Percentiles rank a stretch among this genome's conserved stretches.
phyloP scores from a whole-genome alignment of 495 filamentous ascomycete genomes.

The Penicillium verhagenii region DNA sequence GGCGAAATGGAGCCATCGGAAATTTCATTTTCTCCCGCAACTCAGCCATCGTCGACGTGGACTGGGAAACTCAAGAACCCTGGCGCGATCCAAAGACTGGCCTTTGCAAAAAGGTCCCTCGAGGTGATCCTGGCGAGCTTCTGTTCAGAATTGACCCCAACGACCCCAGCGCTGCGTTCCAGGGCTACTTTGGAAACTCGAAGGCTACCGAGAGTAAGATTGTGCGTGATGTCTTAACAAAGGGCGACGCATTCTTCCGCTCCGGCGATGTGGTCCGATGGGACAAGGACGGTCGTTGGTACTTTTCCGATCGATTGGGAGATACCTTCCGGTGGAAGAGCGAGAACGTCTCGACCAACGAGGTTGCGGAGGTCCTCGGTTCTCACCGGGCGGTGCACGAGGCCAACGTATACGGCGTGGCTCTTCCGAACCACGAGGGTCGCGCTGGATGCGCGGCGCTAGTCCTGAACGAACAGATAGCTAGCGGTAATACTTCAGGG shows the following conservation, averaged over 20 bases:
- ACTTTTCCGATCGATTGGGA: conserved; percentile 86
- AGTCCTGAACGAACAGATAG: conserved; percentile 48
- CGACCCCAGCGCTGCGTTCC: conserved; percentile 66
- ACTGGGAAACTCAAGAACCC: conserved; percentile 69
- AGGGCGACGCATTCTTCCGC: conserved; percentile 85
- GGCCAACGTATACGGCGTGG: conserved; percentile 86
- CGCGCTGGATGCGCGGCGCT: conserved; percentile 81
- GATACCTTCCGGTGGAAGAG: conserved; percentile 96
- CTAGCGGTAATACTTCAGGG: conserved; percentile 25
- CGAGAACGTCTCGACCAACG: conserved; percentile 88
- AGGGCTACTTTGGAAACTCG: conserved; percentile 82
- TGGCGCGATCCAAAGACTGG: conserved; percentile 70
- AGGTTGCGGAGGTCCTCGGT: conserved; percentile 68
- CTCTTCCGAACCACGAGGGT: conserved; percentile 80
- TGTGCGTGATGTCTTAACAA: conserved; percentile 69
- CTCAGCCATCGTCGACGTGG: conserved; percentile 66
- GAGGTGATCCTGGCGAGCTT: conserved; percentile 75
- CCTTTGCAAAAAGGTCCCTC: conserved; percentile 60
- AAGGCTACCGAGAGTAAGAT: conserved; percentile 77
- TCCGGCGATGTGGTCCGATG: conserved; percentile 78
- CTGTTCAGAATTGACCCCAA: conserved; percentile 68
- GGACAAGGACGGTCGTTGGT: conserved; percentile 72
- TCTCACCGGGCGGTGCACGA: conserved; percentile 66
- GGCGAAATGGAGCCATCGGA: conserved; percentile 66
- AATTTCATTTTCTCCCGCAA: conserved; percentile 49